phyloP scores from a whole-genome alignment of 176 grass and related monocot species.

The Oryza glaberrima region DNA sequence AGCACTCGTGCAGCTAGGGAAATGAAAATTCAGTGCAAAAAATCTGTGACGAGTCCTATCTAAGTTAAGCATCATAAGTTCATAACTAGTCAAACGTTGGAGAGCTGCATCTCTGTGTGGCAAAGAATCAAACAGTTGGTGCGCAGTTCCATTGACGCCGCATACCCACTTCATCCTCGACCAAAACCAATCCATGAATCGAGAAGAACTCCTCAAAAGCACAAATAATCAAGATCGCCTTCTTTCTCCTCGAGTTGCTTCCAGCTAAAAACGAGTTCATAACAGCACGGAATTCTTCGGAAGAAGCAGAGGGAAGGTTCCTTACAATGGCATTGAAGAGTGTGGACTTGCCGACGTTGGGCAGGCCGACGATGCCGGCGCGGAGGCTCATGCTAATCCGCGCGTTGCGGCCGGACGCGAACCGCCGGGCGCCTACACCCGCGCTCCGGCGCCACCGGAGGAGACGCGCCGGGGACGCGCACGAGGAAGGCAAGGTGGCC shows the following conservation, averaged over 20 bases:
- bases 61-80: neutral
- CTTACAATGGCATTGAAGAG: conserved; percentile 98
- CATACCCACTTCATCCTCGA: neutral
- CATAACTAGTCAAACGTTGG: neutral
- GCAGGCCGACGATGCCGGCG: conserved; percentile 90
- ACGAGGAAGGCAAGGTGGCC: conserved; percentile 31
- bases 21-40: neutral
- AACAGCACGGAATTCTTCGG: neutral
- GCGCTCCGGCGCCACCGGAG: conserved; percentile 66
- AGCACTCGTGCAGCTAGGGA: neutral
- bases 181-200: neutral
- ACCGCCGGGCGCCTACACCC: conserved; percentile 40
- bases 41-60: neutral
- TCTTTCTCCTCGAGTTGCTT: neutral
- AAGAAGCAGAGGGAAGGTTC: neutral
- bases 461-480: conserved; percentile 59
- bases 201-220: neutral
- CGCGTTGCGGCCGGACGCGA: conserved; percentile 58
- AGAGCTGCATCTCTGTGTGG: neutral
- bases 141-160: neutral
- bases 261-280: neutral
- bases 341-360: conserved; percentile 99
- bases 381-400: conserved; percentile 94
- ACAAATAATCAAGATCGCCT: neutral
- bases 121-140: conserved; percentile 55